phyloP scores from a whole-genome alignment of 2,329 filamentous ascomycete genomes.

The Verruconis gallopava region DNA sequence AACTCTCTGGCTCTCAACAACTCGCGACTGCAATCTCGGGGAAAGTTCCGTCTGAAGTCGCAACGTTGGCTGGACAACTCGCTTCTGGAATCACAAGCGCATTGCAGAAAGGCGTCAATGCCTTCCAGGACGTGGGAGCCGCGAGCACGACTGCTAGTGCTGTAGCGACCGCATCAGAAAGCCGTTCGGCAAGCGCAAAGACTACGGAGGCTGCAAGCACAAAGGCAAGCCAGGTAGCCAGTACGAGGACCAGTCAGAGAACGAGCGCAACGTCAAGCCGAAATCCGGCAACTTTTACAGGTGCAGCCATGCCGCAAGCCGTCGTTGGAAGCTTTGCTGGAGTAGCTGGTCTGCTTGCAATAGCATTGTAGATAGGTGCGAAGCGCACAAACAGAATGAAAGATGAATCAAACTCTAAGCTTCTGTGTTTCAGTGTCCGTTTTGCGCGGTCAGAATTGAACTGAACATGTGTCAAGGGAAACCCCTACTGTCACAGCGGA shows the following conservation, averaged over 20 bases:
- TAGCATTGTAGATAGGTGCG: too few relatives aligned
- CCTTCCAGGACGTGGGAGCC: constrained; percentile 12
- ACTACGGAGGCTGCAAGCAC: neutral
- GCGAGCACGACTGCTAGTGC: neutral
- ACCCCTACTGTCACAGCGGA: too few relatives aligned
- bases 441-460: too few relatives aligned
- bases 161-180: neutral
- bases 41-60: constrained; percentile 20
- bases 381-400: too few relatives aligned
- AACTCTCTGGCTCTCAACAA: constrained; percentile 17
- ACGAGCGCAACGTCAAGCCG: neutral
- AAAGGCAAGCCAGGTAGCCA: too few relatives aligned
- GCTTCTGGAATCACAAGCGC: constrained; percentile 19
- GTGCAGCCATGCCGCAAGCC: neutral
- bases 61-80: constrained; percentile 17
- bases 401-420: too few relatives aligned
- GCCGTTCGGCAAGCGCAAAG: neutral
- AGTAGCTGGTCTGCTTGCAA: neutral
- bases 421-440: too few relatives aligned
- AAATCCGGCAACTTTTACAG: neutral
- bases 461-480: too few relatives aligned
- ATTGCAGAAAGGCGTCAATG: constrained; percentile 21
- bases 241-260: neutral
- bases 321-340: neutral
- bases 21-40: constrained; percentile 18